A percentile compares a stretch with the other conserved stretches of the same genome.
Evolutionary conservation across 2,329 filamentous ascomycete genomes (phyloP).

Genomic region (Neofusicoccum kwambonambiense): DNA sequence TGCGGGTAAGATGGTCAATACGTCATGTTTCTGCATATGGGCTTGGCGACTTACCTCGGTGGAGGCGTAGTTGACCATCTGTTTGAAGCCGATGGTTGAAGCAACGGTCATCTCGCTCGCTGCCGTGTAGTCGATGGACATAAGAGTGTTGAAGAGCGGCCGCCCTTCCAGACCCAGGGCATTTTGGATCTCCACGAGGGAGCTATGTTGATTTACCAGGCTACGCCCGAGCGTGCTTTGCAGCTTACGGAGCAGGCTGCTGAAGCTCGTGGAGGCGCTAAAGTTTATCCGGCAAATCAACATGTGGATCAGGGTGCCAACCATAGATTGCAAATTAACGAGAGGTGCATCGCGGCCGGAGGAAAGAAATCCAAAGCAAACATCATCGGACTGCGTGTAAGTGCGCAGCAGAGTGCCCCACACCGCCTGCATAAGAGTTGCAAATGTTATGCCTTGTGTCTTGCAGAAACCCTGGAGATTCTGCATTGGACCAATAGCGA

Average conservation of each 20-base stretch:
- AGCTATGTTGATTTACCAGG: slow-evolving; percentile 36
- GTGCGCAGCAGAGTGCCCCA: slow-evolving; percentile 21
- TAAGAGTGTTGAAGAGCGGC: slow-evolving; percentile 49
- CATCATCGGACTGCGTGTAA: slow-evolving; percentile 31
- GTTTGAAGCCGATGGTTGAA: not conserved
- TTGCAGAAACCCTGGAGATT: not conserved
- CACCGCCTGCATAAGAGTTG: slow-evolving; percentile 26
- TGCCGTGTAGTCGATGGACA: slow-evolving; percentile 32
- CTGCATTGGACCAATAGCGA: not conserved
- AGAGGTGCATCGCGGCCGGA: slow-evolving; percentile 45
- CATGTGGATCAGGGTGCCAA: not conserved
- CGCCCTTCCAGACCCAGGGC: slow-evolving; percentile 36
- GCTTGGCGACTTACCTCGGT: not conserved
- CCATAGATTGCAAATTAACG: slow-evolving; percentile 36
- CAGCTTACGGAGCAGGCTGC: slow-evolving; percentile 27
- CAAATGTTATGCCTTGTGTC: not conserved
- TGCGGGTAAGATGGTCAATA: slow-evolving; percentile 25
- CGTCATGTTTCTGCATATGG: not conserved
- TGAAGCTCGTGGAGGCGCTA: slow-evolving; percentile 45
- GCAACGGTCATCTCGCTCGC: not conserved
- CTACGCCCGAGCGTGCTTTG: slow-evolving; percentile 23
- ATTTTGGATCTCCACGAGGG: slow-evolving; percentile 48
- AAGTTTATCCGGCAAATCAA: slow-evolving; percentile 22
- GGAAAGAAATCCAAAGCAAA: slow-evolving; percentile 44
- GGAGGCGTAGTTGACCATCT: not conserved